Evolutionary conservation across 805 yeast species (phyloP).

Genomic region (Teunomyces gatunensis): DNA sequence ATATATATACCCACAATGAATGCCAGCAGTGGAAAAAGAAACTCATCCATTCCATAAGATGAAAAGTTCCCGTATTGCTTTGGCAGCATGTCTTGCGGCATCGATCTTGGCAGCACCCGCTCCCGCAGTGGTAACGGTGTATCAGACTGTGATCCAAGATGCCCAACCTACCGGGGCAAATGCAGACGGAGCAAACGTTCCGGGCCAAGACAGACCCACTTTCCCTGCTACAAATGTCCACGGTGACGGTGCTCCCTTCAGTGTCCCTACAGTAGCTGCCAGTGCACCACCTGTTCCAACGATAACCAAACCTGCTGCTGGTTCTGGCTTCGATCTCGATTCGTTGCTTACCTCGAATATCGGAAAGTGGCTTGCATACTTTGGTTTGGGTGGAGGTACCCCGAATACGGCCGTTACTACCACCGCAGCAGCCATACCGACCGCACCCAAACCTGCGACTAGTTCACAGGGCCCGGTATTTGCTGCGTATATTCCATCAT

Average conservation of each 20-base stretch:
- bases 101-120: slow-evolving; percentile 14
- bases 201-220: neutral
- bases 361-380: slow-evolving; percentile 10
- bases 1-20: too few species aligned
- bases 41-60: neutral
- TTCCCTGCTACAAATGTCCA: neutral
- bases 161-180: slow-evolving; percentile 11
- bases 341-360: slow-evolving; percentile 7
- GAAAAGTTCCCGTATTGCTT: neutral
- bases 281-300: slow-evolving; percentile 9
- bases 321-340: slow-evolving; percentile 5
- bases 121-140: slow-evolving; percentile 24
- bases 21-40: too few species aligned
- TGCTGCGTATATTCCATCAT: slow-evolving; percentile 1
- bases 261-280: slow-evolving; percentile 10
- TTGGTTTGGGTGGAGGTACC: slow-evolving; percentile 7
- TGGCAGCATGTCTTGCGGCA: slow-evolving; percentile 1
- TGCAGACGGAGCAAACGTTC: slow-evolving; percentile 4
- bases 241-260: neutral
- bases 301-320: slow-evolving; percentile 6
- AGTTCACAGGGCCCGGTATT: slow-evolving; percentile 4
- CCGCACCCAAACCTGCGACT: neutral
- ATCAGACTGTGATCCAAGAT: slow-evolving; percentile 10
- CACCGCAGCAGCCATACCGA: neutral
- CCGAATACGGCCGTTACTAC: slow-evolving; percentile 3